Evolutionary conservation across 2,329 filamentous ascomycete genomes (phyloP), one percentile per base, ranked within the genome.

Genomic region (Corniculantispora saksenae): DNA sequence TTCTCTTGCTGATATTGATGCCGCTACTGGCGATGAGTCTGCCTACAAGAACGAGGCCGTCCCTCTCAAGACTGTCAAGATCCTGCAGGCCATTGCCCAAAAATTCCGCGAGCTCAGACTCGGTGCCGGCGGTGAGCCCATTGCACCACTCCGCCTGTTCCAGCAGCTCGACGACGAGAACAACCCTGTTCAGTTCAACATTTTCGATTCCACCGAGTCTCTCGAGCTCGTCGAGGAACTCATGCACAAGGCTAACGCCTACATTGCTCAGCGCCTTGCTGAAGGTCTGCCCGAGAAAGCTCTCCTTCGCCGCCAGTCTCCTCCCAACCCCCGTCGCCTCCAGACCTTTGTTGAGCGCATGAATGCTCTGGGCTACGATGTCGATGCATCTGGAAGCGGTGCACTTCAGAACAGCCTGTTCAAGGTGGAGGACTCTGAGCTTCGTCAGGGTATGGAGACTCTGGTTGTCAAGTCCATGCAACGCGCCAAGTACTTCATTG

Each of bases 121-220:
- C 66, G 92, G 91, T 64, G 90, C 93, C 61, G 90, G 91, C 43
- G 88, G 88, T 51, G 88, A 91, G 69, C 88, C 91, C 15, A 91
- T 97, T 71, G 91, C 94, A 40, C 90, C 94, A 48, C 86, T 99
- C 61, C 91, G 95, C 65, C 85, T 99, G 55, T 83, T 98, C 67
- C 93, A 97, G 78, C 94, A 97, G 79, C 85, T 98, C 48, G 95
- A 99, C 71, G 95, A 99, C 71, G 95, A 99, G 83, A 98, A 98
- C 77, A 93, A 97, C 61, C 95, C 94, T 2, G 94, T 98, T 48
- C 93, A 97, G 80, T 88, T 93, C 76, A 99, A 98, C 80, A 91
- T 99, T 69, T 99, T 98, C 74, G 90, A 97, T 76, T 94, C 92
- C 35, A 93, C 92, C 15, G 84, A 90, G 12, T 92, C 94, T 3